These are phyloP conservation scores for Pseudocercospora macadamiae DNA, from an alignment of 2,329 filamentous ascomycete genomes.

Conservation along the genomic window DNA sequence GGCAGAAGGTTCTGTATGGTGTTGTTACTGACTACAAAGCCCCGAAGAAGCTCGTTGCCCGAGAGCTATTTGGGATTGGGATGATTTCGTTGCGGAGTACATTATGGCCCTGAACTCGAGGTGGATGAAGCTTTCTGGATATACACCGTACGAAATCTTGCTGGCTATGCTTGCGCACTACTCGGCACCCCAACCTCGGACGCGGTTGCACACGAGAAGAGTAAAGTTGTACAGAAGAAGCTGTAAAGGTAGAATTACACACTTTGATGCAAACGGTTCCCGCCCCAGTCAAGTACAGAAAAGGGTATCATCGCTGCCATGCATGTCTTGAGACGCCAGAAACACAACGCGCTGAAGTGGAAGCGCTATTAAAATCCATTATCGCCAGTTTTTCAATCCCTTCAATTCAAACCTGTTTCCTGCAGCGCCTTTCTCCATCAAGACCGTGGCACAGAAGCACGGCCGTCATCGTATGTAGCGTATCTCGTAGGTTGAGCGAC, in stretches of 20 bases:
- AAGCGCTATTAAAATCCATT: neutral
- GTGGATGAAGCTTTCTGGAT: too few species aligned
- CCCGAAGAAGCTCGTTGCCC: too few species aligned
- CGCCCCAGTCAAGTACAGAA: neutral
- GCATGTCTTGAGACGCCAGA: neutral
- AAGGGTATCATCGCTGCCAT: constrained; percentile 1
- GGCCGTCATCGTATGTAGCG: constrained; percentile 23
- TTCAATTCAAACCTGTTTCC: neutral
- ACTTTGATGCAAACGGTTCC: neutral
- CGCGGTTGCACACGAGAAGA: too few species aligned
- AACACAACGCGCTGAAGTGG: neutral
- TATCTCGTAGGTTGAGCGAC: constrained; percentile 16
- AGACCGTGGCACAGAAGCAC: constrained; percentile 24
- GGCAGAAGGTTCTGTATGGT: too few species aligned
- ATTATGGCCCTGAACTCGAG: too few species aligned
- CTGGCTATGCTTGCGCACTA: too few species aligned
- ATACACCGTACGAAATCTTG: too few species aligned
- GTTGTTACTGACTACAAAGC: too few species aligned
- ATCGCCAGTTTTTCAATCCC: neutral
- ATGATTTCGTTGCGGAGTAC: too few species aligned
- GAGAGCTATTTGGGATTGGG: too few species aligned
- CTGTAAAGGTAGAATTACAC: neutral
- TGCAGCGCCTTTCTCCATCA: constrained; percentile 1
- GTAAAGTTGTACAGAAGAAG: neutral
- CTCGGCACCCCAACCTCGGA: too few species aligned